Conservation (phyloP, 257 asterid genomes). For the Cinchona pubescens region DNA sequence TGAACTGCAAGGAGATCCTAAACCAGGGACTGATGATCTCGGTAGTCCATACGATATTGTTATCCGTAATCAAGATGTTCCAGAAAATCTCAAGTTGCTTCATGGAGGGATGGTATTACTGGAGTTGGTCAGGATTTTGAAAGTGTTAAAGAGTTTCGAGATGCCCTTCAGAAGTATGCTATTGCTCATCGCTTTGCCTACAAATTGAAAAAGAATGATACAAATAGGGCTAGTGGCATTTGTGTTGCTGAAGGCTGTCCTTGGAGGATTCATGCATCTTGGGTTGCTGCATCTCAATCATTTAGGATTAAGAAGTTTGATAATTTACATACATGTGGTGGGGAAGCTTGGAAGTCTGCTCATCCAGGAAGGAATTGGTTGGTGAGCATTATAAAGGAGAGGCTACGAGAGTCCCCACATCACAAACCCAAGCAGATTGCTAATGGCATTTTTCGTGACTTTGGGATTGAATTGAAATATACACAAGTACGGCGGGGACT, state of each 20-base stretch:
- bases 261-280: conserved; percentile 86
- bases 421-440: conserved; percentile 77
- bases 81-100: conserved; percentile 69
- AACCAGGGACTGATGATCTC: conserved; percentile 36
- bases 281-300: conserved; percentile 59
- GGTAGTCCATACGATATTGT: conserved; percentile 34
- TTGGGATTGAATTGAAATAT: conserved; percentile 63
- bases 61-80: conserved; percentile 56
- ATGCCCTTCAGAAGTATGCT: conserved; percentile 76
- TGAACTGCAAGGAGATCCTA: conserved; percentile 37
- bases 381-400: conserved; percentile 74
- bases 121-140: conserved; percentile 83
- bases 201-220: conserved; percentile 70
- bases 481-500: conserved; percentile 76
- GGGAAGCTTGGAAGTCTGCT: conserved; percentile 78
- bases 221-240: conserved; percentile 68
- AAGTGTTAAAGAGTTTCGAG: conserved; percentile 77
- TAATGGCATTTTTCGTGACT: conserved; percentile 68
- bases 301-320: conserved; percentile 70
- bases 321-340: conserved; percentile 67
- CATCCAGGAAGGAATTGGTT: conserved; percentile 79
- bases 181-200: conserved; percentile 76
- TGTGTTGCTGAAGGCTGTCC: conserved; percentile 79
- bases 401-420: conserved; percentile 70
- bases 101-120: conserved; percentile 70